phyloP scores from a whole-genome alignment of 2,329 filamentous ascomycete species.

The Didymella segeticola region DNA sequence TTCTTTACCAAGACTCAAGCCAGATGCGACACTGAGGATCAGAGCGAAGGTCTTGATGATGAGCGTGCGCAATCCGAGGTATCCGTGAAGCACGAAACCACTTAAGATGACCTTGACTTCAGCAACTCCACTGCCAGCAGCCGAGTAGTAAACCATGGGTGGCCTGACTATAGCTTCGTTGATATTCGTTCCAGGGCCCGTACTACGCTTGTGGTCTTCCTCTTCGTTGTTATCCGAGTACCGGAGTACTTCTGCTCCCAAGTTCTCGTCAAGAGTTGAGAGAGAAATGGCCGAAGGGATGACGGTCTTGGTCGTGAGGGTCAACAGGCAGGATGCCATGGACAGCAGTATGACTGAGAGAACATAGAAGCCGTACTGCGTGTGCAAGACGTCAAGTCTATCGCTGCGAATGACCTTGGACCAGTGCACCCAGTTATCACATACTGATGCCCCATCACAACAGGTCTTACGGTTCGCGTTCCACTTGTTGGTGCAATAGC shows the following conservation, averaged over 20 bases:
- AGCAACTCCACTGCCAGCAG: constrained; percentile 93
- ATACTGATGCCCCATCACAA: constrained; percentile 62
- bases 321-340: constrained; percentile 76
- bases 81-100: constrained; percentile 95
- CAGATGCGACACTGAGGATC: constrained; percentile 88
- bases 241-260: constrained; percentile 66
- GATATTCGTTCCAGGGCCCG: constrained; percentile 51
- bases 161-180: constrained; percentile 54
- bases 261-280: constrained; percentile 89
- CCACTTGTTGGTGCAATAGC: constrained; percentile 77
- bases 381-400: constrained; percentile 60
- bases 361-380: constrained; percentile 81
- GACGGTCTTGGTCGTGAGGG: constrained; percentile 89
- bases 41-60: constrained; percentile 83
- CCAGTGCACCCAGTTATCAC: constrained; percentile 69
- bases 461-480: constrained; percentile 74
- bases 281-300: constrained; percentile 88
- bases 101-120: constrained; percentile 98
- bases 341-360: constrained; percentile 74
- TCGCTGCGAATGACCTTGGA: constrained; percentile 64
- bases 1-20: constrained; percentile 92
- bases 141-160: constrained; percentile 93
- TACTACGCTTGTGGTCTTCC: constrained; percentile 49
- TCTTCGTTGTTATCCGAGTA: constrained; percentile 54
- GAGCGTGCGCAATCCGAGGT: constrained; percentile 86